Base-by-base conservation (phyloP, 768 basidiomycete genomes). In the Tulasnella sp. region DNA sequence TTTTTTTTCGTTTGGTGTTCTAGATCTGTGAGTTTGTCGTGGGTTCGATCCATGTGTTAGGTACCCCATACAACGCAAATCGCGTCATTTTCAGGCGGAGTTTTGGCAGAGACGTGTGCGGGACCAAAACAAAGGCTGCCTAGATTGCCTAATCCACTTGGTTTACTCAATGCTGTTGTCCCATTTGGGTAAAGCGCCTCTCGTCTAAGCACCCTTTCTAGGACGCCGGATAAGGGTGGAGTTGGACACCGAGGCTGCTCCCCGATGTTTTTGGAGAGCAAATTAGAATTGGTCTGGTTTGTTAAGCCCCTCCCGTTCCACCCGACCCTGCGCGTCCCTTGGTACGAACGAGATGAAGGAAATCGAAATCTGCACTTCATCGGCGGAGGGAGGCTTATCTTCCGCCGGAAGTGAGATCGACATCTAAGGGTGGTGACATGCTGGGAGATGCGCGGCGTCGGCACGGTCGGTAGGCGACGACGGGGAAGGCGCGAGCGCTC, bases 91-190 rank as follows among this genome's bases (percentile, higher is more conserved):
- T 64, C 49, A 34, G 58, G 58, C 58, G 58, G 58, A 64, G 58
- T 34, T 64, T 34, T 29, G 58, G 15, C 58, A 29, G 25, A 34
- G 31, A 64, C 49, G 29, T 34, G 58, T 29, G 58, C 58, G 58
- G 58, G 58, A 64, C 58, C 58, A 64, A 64, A 64, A 64, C 58
- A 64, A 64, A 64, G 58, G 58, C 58, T 64, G 58, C 31, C 58
- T 64, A 64, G 58, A 64, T 64, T 64, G 58, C 58, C 58, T 64
- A 64, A 64, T 64, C 58, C 58, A 64, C 29, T 34, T 25, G 29
- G 15, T 64, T 14, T 19, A 22, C 7, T 25, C 58, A 64, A 25
- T 14, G 58, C 31, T 29, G 58, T 34, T 12, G 58, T 64, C 58
- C 58, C 58, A 64, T 64, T 64, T 29, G 58, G 58, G 58, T 22